Base-by-base conservation (phyloP, 257 asterid species). In the Capsicum baccatum region DNA sequence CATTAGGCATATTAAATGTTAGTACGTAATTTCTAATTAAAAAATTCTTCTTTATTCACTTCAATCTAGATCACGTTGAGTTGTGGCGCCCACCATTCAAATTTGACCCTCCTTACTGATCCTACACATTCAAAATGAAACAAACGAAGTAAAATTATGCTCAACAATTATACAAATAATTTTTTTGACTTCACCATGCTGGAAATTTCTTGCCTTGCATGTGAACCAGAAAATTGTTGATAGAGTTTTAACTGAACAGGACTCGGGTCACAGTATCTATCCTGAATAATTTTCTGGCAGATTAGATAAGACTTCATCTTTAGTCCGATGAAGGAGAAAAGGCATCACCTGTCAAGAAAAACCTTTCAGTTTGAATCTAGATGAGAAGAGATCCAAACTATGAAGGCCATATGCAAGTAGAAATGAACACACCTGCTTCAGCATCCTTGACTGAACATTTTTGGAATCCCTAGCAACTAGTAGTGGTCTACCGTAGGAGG, bases 271-370 rank as follows among this genome's bases (percentile, higher is more conserved):
- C 99, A 97, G 90, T 91, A 97, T 89, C 99, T 93, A 87, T 97
- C 99, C 92, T 97, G 99, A 87, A 97, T 95, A 63, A 97, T 97
- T 90, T 97, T 97, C 98, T 0, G 99, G 99, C 80, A 97, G 90
- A 95, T 97, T 98, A 82, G 99, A 94, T 88, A 97, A 88, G 73
- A 97, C 99, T 92, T 97, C 98, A 83, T 88, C 97, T 90, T 97
- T 97, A 63, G 99, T 97, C 80, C 99, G 99, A 81, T 98, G 98
- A 80, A 97, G 92, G 83, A 97, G 97, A 89, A 97, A 97, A 79
- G 99, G 99, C 98, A 97, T 97, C 69, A 92, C 99, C 99, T 97
- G 87, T 78, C 82, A 84, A 82, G 79, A 58, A 85, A 89, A 83
- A 78, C 80, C 84, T 85, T 76, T 87, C 88, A 90, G 79, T 86